Conservation (phyloP, 495 filamentous ascomycete species). For the Copromyces sp. region DNA sequence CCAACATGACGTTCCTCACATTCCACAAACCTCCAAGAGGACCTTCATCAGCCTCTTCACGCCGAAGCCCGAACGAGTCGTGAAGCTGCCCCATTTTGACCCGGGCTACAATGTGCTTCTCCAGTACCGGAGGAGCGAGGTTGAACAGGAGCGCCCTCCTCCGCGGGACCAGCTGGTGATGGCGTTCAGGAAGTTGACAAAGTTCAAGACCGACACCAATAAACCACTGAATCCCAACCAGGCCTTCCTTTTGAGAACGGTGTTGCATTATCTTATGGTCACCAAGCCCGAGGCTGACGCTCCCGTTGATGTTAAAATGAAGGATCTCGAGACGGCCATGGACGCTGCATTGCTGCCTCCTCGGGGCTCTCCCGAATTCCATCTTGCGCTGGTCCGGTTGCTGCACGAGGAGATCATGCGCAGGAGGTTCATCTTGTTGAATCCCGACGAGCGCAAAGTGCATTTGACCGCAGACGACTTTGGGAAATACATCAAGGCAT, state of each 20-base stretch:
- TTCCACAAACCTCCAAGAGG: constrained; percentile 32
- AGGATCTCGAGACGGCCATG: constrained; percentile 41
- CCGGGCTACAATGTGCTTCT: constrained; percentile 52
- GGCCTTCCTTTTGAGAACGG: constrained; percentile 43
- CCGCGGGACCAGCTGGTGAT: constrained; percentile 45
- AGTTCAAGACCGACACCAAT: constrained; percentile 35
- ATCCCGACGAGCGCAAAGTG: constrained; percentile 25
- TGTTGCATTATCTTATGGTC: constrained; percentile 50
- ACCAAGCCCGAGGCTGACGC: constrained; percentile 26
- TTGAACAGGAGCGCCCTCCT: constrained; percentile 46
- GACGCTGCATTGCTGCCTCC: constrained; percentile 24
- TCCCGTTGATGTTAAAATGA: constrained; percentile 32
- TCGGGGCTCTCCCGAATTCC: constrained; percentile 28
- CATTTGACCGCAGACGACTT: constrained; percentile 35
- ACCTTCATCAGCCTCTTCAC: constrained; percentile 47
- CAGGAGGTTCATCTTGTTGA: constrained; percentile 10
- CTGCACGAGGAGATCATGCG: constrained; percentile 44
- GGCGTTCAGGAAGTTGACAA: constrained; percentile 57
- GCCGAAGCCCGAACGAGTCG: constrained; percentile 39
- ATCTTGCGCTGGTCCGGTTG: constrained; percentile 44
- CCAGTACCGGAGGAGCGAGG: constrained; percentile 34
- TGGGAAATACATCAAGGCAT: constrained; percentile 39
- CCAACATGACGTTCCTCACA: constrained; percentile 3
- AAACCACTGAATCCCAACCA: constrained; percentile 55
- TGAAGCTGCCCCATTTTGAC: constrained; percentile 45